These are phyloP conservation scores for Beta vulgaris DNA, from an alignment of 148 eudicot species.

Conservation along the genomic window DNA sequence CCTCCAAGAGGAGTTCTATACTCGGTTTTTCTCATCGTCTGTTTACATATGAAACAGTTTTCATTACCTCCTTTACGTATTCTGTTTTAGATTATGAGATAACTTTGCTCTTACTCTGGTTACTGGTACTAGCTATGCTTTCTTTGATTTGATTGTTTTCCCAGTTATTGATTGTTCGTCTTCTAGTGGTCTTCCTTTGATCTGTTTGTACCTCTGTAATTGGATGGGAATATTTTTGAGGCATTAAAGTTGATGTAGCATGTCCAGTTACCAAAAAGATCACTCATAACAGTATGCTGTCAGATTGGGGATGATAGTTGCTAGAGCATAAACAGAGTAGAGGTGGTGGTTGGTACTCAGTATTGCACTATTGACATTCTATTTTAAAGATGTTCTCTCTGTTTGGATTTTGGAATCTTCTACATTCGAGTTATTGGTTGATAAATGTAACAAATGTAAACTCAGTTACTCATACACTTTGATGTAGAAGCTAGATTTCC, in stretches of 20 bases:
- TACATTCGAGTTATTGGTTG: background rate
- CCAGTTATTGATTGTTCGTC: background rate
- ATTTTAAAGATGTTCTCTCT: background rate
- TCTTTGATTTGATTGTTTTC: background rate
- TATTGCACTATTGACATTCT: background rate
- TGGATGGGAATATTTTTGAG: background rate
- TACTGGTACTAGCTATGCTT: background rate
- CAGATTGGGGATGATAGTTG: background rate
- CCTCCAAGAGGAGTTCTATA: background rate
- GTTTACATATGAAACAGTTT: background rate
- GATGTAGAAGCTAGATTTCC: background rate
- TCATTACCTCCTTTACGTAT: background rate
- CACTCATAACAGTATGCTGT: too few species aligned
- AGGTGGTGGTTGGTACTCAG: slow-evolving; percentile 5
- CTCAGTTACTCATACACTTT: background rate
- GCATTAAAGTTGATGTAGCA: background rate
- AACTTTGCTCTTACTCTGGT: slow-evolving; percentile 1
- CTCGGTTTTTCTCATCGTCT: background rate
- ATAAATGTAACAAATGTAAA: background rate
- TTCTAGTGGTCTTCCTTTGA: background rate
- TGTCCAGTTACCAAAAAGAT: background rate
- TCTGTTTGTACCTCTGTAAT: background rate
- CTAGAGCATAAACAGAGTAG: background rate
- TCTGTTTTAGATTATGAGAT: background rate
- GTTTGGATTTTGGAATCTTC: background rate